Evolutionary conservation across 495 filamentous ascomycete species (phyloP).

Genomic region (Aspergillus carlsbadensis): DNA sequence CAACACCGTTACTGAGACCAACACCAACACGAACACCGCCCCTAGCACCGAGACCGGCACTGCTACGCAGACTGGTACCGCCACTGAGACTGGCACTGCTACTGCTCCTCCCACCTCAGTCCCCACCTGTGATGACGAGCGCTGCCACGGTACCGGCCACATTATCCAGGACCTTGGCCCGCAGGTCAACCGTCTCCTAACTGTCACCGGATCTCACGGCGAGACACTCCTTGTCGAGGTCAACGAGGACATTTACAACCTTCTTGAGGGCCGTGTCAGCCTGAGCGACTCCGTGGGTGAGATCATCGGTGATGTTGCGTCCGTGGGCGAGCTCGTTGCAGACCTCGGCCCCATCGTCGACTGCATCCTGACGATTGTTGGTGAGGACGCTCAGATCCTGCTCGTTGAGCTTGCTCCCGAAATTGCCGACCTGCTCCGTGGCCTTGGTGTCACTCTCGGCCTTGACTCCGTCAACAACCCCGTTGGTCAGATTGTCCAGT

Average conservation of each 20-base stretch:
- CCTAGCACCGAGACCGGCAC: background rate
- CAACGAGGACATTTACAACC: constrained; percentile 16
- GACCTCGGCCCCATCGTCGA: constrained; percentile 22
- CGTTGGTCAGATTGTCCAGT: background rate
- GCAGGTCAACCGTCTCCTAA: constrained; percentile 22
- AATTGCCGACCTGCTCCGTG: constrained; percentile 22
- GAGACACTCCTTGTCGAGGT: constrained; percentile 21
- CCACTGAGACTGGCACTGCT: background rate
- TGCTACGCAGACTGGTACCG: background rate
- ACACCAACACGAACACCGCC: constrained; percentile 8
- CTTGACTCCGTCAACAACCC: constrained; percentile 6
- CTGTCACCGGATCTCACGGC: constrained; percentile 15
- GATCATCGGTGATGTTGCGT: constrained; percentile 20
- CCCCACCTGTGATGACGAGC: constrained; percentile 14
- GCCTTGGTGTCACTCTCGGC: constrained; percentile 1
- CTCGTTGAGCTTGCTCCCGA: constrained; percentile 23
- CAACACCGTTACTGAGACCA: constrained; percentile 8
- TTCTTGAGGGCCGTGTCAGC: constrained; percentile 20
- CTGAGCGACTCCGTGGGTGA: constrained; percentile 23
- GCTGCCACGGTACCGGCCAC: constrained; percentile 26
- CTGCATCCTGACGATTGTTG: constrained; percentile 25
- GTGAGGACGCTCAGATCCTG: constrained; percentile 19
- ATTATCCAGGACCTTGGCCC: constrained; percentile 28
- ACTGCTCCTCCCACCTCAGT: background rate
- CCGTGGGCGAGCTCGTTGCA: constrained; percentile 21